Evolutionary conservation across 306 rosid genomes (phyloP), one percentile per base, ranked within the genome.

Genomic region (Crotalaria pallida): DNA sequence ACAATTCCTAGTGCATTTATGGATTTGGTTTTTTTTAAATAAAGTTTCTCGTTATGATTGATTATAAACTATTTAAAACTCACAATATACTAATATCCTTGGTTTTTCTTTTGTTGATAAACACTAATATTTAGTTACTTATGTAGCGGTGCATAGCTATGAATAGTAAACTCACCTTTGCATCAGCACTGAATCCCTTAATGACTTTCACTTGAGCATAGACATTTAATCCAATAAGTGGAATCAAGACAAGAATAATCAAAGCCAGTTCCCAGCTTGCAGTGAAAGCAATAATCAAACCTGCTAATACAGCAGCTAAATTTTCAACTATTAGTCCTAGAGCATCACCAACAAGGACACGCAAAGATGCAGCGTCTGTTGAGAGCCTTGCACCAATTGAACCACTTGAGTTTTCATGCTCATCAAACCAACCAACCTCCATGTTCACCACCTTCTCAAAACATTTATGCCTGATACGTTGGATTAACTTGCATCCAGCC

Each of bases 361-460:
- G 88, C 11, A 92, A 92, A 0, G 78, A 59, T 16, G 98, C 92
- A 36, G 98, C 96, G 72, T 92, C 98, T 3, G 90, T 82, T 6
- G 98, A 89, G 45, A 92, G 92, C 81, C 95, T 85, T 2, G 98
- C 87, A 51, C 98, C 98, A 72, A 92, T 27, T 0, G 80, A 69
- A 8, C 96, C 98, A 3, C 98, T 92, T 1, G 98, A 87, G 79
- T 92, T 80, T 41, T 78, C 87, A 36, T 95, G 87, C 75, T 85
- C 95, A 81, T 92, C 96, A 36, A 92, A 92, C 98, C 98, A 92
- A 44, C 90, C 76, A 13, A 89, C 87, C 63, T 92, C 98, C 96
- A 84, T 92, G 72, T 60, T 75, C 26, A 92, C 88, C 60, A 87
- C 90, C 65, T 79, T 92, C 82, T 89, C 84, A 72, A 92, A 92